Conservation (phyloP, 306 rosid genomes). For the Albizia julibrissin region DNA sequence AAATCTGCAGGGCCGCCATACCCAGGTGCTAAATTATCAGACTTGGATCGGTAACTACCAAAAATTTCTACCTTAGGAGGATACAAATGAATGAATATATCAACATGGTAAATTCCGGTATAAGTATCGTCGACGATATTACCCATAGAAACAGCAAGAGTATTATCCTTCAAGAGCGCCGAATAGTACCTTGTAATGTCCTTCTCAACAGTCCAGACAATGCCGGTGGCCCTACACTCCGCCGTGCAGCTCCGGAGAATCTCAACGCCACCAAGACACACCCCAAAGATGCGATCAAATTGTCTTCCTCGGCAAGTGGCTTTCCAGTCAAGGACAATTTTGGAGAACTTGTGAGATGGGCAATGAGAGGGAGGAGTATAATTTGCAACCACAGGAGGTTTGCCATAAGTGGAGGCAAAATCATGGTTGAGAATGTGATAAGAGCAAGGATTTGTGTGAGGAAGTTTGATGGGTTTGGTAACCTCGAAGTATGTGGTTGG, state of each 20-base stretch:
- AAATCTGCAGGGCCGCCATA: constrained; percentile 65
- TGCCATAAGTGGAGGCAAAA: constrained; percentile 54
- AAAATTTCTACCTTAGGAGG: constrained; percentile 43
- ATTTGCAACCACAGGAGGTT: constrained; percentile 47
- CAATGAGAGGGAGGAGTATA: constrained; percentile 59
- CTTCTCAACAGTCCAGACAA: constrained; percentile 81
- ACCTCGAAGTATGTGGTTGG: constrained; percentile 76
- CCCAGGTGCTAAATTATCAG: constrained; percentile 31
- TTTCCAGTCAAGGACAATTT: constrained; percentile 57
- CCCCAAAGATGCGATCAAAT: constrained; percentile 66
- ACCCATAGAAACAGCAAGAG: constrained; percentile 75
- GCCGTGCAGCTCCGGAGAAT: constrained; percentile 90
- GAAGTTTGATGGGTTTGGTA: constrained; percentile 64
- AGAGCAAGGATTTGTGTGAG: constrained; percentile 67
- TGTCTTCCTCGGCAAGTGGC: constrained; percentile 59
- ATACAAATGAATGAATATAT: constrained; percentile 33
- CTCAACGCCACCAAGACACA: constrained; percentile 84
- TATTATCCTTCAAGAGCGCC: constrained; percentile 55
- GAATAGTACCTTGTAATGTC: constrained; percentile 87
- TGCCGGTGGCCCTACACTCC: constrained; percentile 74
- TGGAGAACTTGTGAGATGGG: constrained; percentile 42
- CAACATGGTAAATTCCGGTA: constrained; percentile 44
- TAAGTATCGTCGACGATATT: constrained; percentile 63
- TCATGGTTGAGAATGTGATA: constrained; percentile 60
- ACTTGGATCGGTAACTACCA: constrained; percentile 2